Conservation (phyloP, 164 flowering plant genomes). For the Euptelea pleiosperma region DNA sequence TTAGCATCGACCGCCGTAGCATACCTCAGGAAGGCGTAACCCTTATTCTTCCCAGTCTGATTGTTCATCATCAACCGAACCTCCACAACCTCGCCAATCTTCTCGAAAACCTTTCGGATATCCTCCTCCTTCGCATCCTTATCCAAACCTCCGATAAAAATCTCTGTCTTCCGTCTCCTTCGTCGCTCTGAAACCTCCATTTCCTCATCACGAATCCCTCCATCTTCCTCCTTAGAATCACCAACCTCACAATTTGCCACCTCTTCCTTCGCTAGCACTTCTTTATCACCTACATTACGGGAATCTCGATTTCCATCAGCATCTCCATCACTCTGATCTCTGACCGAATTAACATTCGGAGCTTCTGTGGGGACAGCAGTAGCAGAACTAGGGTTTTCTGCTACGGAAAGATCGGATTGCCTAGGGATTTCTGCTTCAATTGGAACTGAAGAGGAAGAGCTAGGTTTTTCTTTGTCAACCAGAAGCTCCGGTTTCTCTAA, state of each 20-base stretch:
- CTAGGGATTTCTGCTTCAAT: not conserved
- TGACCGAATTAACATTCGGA: not conserved
- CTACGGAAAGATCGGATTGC: not conserved
- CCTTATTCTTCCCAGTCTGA: conserved; percentile 33
- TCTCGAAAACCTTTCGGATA: conserved; percentile 31
- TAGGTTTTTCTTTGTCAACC: conserved; percentile 8
- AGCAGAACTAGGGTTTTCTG: not conserved
- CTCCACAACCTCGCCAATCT: conserved; percentile 32
- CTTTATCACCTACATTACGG: not conserved
- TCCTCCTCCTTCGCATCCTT: conserved; percentile 38
- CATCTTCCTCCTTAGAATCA: conserved; percentile 5
- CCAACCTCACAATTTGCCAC: not conserved
- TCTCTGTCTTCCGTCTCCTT: conserved; percentile 31
- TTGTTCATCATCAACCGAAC: conserved; percentile 27
- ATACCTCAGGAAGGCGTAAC: conserved; percentile 37
- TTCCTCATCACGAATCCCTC: conserved; percentile 18
- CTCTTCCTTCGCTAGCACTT: conserved; percentile 2
- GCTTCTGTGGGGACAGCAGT: not conserved
- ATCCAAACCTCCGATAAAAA: conserved; percentile 43
- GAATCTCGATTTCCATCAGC: not conserved
- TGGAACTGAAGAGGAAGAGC: too few relatives aligned
- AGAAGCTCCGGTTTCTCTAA: not conserved
- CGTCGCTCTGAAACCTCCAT: conserved; percentile 32
- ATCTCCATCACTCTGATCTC: not conserved
- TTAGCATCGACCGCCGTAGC: conserved; percentile 31